phyloP scores from a whole-genome alignment of 1,284 basidiomycete genomes.

The Leccinum subfulvum region DNA sequence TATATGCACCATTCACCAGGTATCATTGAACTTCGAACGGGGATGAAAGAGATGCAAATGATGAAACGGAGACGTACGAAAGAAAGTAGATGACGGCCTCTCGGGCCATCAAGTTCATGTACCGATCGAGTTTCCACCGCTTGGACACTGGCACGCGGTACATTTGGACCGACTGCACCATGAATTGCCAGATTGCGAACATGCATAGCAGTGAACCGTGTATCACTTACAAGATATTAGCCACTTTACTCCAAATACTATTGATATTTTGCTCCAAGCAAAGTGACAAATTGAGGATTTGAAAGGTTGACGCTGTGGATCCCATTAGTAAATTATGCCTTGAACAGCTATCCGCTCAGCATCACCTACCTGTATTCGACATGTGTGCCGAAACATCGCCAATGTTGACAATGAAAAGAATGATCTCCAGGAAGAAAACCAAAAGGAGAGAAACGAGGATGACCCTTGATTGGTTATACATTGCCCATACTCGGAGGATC shows the following conservation, averaged over 20 bases:
- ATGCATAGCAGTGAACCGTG: background rate
- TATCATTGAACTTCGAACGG: background rate
- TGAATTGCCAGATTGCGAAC: background rate
- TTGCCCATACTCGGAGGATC: slow-evolving; percentile 12
- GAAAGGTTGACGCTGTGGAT: background rate
- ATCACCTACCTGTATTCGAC: background rate
- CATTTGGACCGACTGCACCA: slow-evolving; percentile 1
- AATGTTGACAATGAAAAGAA: background rate
- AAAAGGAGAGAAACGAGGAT: slow-evolving; percentile 2
- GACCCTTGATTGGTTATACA: slow-evolving; percentile 6
- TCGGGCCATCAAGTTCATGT: slow-evolving; percentile 6
- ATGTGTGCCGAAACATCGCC: background rate
- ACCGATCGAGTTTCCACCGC: slow-evolving; percentile 4
- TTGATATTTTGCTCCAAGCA: background rate
- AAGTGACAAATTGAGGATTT: background rate
- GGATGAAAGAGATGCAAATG: background rate
- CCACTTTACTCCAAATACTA: background rate
- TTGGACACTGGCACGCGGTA: background rate
- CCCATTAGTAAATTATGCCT: background rate
- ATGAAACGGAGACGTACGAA: slow-evolving; percentile 1
- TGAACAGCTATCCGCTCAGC: background rate
- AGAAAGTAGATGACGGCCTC: slow-evolving; percentile 11
- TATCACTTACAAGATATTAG: background rate
- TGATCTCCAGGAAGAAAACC: background rate
- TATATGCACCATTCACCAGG: background rate